phyloP scores from a whole-genome alignment of 768 basidiomycete genomes.

The Naganishia antarctica region DNA sequence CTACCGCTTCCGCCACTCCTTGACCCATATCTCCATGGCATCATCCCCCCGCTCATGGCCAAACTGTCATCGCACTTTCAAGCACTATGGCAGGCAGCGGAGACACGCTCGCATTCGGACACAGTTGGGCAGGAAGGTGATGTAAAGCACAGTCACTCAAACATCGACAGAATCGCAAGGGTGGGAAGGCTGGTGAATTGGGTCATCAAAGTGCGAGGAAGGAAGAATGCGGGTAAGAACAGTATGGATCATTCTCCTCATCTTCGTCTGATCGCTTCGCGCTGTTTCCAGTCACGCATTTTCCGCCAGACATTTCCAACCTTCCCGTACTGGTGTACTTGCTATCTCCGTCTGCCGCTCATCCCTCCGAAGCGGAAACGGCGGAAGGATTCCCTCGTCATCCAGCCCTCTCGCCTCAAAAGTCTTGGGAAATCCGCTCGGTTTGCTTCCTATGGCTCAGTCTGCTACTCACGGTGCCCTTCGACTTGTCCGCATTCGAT shows the following conservation, averaged over 20 bases:
- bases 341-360: conserved; percentile 51
- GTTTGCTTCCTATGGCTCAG: conserved; percentile 86
- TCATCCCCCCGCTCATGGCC: conserved; percentile 71
- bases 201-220: conserved; percentile 80
- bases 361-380: conserved; percentile 30
- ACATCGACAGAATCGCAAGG: conserved; percentile 57
- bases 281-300: conserved; percentile 67
- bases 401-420: conserved; percentile 33
- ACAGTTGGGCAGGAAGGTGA: conserved; percentile 45
- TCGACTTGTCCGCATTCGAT: conserved; percentile 76
- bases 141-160: conserved; percentile 46
- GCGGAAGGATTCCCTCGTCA: conserved; percentile 30
- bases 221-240: conserved; percentile 80
- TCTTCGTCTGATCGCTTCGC: background rate
- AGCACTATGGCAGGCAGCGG: background rate
- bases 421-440: conserved; percentile 77
- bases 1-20: conserved; percentile 90
- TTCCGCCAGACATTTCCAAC: conserved; percentile 85
- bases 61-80: conserved; percentile 48
- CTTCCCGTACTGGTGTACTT: conserved; percentile 69
- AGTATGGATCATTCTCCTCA: background rate
- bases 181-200: conserved; percentile 60
- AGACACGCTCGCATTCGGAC: background rate
- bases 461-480: conserved; percentile 87
- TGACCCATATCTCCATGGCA: conserved; percentile 76